Base-by-base conservation (phyloP, 2,329 filamentous ascomycete genomes). In the Zelopaecilomyces penicillatus region DNA sequence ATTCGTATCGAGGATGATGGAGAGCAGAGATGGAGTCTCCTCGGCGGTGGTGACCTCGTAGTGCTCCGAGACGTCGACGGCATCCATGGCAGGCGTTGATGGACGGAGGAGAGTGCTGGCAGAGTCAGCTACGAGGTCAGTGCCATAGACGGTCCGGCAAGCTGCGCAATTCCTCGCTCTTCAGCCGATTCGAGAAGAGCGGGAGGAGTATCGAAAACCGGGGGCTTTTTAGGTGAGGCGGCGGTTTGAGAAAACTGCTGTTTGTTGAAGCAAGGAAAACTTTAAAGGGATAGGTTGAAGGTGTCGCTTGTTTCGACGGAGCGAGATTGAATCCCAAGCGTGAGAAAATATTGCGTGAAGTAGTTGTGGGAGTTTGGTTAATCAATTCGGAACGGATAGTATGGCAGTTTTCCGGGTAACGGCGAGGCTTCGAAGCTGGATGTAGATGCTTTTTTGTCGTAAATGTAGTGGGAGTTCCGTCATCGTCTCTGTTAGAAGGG, bases 1-100 rank as follows among this genome's bases (percentile, higher is more conserved):
- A 63, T 98, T 98, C 28, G 91, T 96, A 70, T 98, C 93, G 69
- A 98, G 78, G 58, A 98, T 76, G 57, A 98, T 83, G 54, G 88
- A 85, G 42, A 96, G 80, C 32, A 98, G 82, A 10, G 91, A 95
- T 1, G 93, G 87, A 5, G 76, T 69, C 50, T 79, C 76, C 44
- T 73, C 75, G 42, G 66, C 71, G 37, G 69, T 67, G 51, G 68
- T 68, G 56, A 73, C 68, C 63, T 78, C 73, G 63, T 80, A 80
- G 65, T 80, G 77, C 47, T 76, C 73, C 43, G 77, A 80, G 55
- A 72, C 73, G 61, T 81, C 77, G 63, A 69, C 66, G 55, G 64
- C 65, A 55, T 69, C 66, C 76, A 80, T 80, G 61, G 48, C 36
- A 33, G 35, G 46, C 35, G 38, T 46, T 26, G 45, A 45, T 34